Evolutionary conservation across 768 basidiomycete species (phyloP).

Genomic region (Pleurotus eryngii): DNA sequence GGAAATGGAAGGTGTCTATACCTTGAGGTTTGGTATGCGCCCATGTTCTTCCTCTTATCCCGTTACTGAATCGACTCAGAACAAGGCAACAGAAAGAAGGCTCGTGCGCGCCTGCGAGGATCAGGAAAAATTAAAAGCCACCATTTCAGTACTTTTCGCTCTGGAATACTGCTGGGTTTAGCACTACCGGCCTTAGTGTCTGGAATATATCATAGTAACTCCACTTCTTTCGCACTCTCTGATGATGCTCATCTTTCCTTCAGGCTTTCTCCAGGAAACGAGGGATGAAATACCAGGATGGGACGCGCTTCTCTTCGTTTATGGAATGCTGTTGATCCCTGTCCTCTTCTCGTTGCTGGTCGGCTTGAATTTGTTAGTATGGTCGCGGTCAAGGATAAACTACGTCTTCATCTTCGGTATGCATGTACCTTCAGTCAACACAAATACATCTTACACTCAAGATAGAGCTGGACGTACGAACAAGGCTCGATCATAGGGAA

Average conservation of each 20-base stretch:
- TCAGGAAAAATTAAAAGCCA: slow-evolving; percentile 50
- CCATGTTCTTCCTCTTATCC: not conserved
- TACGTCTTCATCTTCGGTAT: slow-evolving; percentile 90
- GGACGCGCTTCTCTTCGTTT: slow-evolving; percentile 74
- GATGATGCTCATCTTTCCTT: not conserved
- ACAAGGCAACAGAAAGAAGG: slow-evolving; percentile 75
- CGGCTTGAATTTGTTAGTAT: slow-evolving; percentile 80
- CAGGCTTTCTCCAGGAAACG: slow-evolving; percentile 56
- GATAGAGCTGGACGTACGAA: slow-evolving; percentile 65
- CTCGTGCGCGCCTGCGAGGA: slow-evolving; percentile 62
- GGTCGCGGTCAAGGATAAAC: slow-evolving; percentile 77
- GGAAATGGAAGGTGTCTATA: slow-evolving; percentile 75
- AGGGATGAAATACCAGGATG: slow-evolving; percentile 60
- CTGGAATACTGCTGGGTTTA: slow-evolving; percentile 70
- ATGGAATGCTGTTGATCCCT: slow-evolving; percentile 71
- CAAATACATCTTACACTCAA: not conserved
- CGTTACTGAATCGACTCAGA: slow-evolving; percentile 25
- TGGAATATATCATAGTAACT: slow-evolving; percentile 60
- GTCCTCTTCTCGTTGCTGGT: slow-evolving; percentile 73
- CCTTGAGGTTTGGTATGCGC: slow-evolving; percentile 68
- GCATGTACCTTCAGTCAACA: slow-evolving; percentile 19
- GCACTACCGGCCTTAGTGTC: slow-evolving; percentile 64
- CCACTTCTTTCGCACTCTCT: not conserved
- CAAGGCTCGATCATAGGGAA: slow-evolving; percentile 72
- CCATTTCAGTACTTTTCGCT: slow-evolving; percentile 70